Evolutionary conservation across 2,329 filamentous ascomycete species (phyloP).

Genomic region (Xylariaceae sp.): DNA sequence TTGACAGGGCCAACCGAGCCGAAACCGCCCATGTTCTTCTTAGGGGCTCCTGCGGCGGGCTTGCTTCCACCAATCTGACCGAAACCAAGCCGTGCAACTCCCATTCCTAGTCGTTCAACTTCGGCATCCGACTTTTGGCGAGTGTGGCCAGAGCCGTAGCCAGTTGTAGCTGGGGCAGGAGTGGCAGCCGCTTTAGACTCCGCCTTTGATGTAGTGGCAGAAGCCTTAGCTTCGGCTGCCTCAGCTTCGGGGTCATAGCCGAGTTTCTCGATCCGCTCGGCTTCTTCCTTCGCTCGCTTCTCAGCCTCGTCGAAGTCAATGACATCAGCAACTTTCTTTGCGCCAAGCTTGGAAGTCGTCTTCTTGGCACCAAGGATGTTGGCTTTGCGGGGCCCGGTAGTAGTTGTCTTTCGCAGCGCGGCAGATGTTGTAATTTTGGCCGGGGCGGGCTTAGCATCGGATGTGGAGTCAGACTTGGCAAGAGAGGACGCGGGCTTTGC

Average conservation of each 20-base stretch:
- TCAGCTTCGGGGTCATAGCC: conserved; percentile 94
- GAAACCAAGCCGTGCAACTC: conserved; percentile 77
- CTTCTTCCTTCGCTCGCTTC: conserved; percentile 95
- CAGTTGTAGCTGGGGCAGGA: conserved; percentile 65
- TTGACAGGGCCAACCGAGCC: conserved; percentile 76
- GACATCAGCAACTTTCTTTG: conserved; percentile 79
- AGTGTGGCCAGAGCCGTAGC: conserved; percentile 57
- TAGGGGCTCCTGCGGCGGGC: conserved; percentile 49
- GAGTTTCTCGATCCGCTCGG: conserved; percentile 88
- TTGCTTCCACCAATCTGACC: conserved; percentile 70
- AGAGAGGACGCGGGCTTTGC: conserved; percentile 84
- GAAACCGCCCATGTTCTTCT: conserved; percentile 79
- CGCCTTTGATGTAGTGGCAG: conserved; percentile 29
- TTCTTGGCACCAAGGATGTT: conserved; percentile 86
- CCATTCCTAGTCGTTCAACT: conserved; percentile 85
- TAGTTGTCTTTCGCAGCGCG: conserved; percentile 71
- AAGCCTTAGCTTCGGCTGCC: conserved; percentile 45
- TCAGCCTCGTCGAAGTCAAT: conserved; percentile 98
- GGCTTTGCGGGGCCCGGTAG: conserved; percentile 66
- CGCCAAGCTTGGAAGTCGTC: conserved; percentile 72
- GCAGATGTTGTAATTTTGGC: conserved; percentile 72
- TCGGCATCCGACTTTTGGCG: conserved; percentile 67
- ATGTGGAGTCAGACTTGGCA: conserved; percentile 51
- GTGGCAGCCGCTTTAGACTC: conserved; percentile 63
- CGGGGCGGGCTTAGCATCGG: conserved; percentile 55